Conservation (phyloP, 305 asterid species). For the Solanum hybrid region DNA sequence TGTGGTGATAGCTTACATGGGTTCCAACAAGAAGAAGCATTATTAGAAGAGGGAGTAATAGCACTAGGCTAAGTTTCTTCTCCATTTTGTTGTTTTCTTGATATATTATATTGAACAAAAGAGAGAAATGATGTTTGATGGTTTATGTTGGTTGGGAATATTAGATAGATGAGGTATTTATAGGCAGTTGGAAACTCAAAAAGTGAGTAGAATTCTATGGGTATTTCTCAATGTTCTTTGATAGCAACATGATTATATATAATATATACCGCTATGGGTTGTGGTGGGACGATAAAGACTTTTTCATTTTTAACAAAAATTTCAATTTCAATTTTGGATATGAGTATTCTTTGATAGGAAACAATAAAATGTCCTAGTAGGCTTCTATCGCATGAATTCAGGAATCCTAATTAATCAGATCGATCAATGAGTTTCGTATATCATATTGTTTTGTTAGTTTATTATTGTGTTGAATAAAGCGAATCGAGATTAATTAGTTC, state of each 20-base stretch:
- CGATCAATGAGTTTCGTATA: neutral
- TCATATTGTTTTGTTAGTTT: neutral
- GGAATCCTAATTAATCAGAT: neutral
- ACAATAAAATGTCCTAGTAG: neutral
- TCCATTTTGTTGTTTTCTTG: constrained; percentile 7
- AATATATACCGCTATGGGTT: no score
- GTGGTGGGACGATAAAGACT: neutral
- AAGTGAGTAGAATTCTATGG: neutral
- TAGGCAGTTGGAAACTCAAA: neutral
- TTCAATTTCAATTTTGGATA: neutral
- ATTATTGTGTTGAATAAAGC: neutral
- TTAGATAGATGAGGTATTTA: neutral
- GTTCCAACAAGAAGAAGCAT: constrained; percentile 19
- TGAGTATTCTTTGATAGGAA: neutral
- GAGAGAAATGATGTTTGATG: neutral
- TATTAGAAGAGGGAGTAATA: constrained; percentile 21
- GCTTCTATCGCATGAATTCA: neutral
- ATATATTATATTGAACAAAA: neutral
- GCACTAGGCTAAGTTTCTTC: constrained; percentile 6
- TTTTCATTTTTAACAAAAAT: neutral
- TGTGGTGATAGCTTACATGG: constrained; percentile 23
- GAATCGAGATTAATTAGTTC: neutral
- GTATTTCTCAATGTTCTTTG: neutral
- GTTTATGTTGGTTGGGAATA: neutral
- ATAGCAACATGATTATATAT: neutral